phyloP scores from a whole-genome alignment of 805 yeast genomes.

The Zygotorulaspora sp. region DNA sequence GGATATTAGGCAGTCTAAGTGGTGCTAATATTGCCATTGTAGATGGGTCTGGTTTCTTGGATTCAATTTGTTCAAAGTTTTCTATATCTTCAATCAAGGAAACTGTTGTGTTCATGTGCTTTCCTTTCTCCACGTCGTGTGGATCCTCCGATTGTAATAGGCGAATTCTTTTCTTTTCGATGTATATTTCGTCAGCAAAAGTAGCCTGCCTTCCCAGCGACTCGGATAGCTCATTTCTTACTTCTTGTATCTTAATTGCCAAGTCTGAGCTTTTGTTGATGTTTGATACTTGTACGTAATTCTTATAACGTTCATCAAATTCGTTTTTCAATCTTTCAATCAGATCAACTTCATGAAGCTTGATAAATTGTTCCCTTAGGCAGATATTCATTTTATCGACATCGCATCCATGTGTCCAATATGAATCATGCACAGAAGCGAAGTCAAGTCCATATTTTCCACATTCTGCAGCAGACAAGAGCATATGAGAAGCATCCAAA shows the following conservation, averaged over 20 bases:
- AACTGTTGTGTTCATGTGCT: constrained; percentile 63
- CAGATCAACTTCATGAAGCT: constrained; percentile 69
- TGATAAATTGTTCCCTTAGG: constrained; percentile 74
- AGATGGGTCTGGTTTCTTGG: constrained; percentile 24
- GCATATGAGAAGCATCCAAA: constrained; percentile 94
- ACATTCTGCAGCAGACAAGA: constrained; percentile 79
- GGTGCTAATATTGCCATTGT: constrained; percentile 51
- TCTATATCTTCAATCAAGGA: constrained; percentile 44
- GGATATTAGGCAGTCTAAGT: constrained; percentile 64
- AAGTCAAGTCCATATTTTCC: constrained; percentile 60
- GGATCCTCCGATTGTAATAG: constrained; percentile 52
- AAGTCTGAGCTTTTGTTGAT: constrained; percentile 50
- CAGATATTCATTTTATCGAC: constrained; percentile 64
- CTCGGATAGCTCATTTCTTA: constrained; percentile 46
- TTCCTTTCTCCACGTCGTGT: constrained; percentile 45
- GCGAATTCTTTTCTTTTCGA: constrained; percentile 61
- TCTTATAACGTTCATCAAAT: constrained; percentile 73
- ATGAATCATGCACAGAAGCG: constrained; percentile 96
- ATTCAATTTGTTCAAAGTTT: constrained; percentile 23
- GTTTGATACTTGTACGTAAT: constrained; percentile 56
- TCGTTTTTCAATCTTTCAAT: constrained; percentile 68
- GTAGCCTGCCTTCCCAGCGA: constrained; percentile 53
- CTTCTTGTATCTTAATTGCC: constrained; percentile 46
- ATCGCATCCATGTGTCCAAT: constrained; percentile 94
- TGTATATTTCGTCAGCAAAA: constrained; percentile 64